Conservation (phyloP, 106 monocot genomes). For the Platanthera zijinensis region DNA sequence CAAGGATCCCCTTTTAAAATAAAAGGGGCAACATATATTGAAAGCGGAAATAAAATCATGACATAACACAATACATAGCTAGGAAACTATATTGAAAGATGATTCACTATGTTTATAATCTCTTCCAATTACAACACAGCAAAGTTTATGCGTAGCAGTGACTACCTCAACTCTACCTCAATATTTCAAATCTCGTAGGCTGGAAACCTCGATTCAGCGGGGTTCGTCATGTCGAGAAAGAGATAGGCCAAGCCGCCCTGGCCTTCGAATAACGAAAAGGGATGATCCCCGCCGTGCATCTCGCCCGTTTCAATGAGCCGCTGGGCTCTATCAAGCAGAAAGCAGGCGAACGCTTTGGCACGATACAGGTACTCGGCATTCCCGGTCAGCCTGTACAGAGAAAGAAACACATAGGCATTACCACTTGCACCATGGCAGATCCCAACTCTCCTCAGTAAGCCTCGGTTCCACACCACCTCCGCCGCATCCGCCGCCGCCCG, state of each 20-base stretch:
- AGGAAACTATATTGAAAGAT: too few relatives aligned
- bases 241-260: constrained; percentile 74
- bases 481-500: constrained; percentile 61
- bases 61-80: too few relatives aligned
- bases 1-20: too few relatives aligned
- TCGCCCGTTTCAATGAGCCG: constrained; percentile 46
- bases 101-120: too few relatives aligned
- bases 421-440: constrained; percentile 92
- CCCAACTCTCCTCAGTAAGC: constrained; percentile 76
- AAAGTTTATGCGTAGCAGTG: too few relatives aligned
- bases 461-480: constrained; percentile 87
- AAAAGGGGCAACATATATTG: too few relatives aligned
- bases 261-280: constrained; percentile 85
- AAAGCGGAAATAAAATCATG: too few relatives aligned
- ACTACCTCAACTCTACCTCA: too few relatives aligned
- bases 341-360: constrained; percentile 80
- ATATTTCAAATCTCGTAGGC: constrained; percentile 61
- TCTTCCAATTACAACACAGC: too few relatives aligned
- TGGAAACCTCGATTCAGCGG: constrained; percentile 70
- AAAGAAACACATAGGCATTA: constrained; percentile 72
- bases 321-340: constrained; percentile 52
- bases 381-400: constrained; percentile 61
- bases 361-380: constrained; percentile 49
- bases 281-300: constrained; percentile 77
- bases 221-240: constrained; percentile 63